Conservation (phyloP, 2,329 filamentous ascomycete genomes). For the Penicillium sp. region DNA sequence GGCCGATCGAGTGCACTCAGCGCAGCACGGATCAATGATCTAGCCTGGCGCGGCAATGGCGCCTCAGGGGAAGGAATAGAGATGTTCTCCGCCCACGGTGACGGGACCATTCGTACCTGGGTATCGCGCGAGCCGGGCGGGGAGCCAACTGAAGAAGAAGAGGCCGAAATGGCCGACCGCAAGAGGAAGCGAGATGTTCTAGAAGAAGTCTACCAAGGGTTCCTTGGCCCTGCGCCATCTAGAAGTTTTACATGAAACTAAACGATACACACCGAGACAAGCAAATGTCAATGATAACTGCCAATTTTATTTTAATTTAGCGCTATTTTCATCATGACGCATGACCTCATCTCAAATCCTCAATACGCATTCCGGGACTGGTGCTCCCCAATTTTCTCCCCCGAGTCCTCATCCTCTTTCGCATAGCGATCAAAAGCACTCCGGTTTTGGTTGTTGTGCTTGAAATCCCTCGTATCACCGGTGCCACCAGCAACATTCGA, state of each 20-base stretch:
- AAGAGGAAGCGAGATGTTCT: conserved; percentile 74
- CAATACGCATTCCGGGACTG: conserved; percentile 23
- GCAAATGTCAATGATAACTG: background rate
- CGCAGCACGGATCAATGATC: conserved; percentile 65
- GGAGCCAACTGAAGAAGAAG: conserved; percentile 43
- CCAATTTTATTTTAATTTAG: background rate
- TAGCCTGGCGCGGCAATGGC: conserved; percentile 71
- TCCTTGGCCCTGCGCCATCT: conserved; percentile 53
- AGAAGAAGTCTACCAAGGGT: conserved; percentile 73
- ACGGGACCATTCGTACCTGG: conserved; percentile 83
- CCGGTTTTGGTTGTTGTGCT: conserved; percentile 39
- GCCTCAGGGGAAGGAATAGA: conserved; percentile 58
- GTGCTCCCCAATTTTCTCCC: conserved; percentile 31
- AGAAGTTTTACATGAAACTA: conserved; percentile 1
- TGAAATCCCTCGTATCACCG: conserved; percentile 38
- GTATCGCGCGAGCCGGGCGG: conserved; percentile 58
- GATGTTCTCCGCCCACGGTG: conserved; percentile 78
- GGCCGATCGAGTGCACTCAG: conserved; percentile 49
- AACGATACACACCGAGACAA: background rate
- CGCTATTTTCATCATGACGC: background rate
- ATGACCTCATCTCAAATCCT: background rate
- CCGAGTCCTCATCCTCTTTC: conserved; percentile 35
- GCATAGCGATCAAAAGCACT: conserved; percentile 40
- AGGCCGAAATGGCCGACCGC: conserved; percentile 51
- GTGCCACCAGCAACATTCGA: conserved; percentile 37